Percentiles rank a stretch among this genome's conserved stretches.
These are phyloP conservation scores for Hansenula lynferdii DNA, from an alignment of 1,139 yeast species.

Conservation along the genomic window DNA sequence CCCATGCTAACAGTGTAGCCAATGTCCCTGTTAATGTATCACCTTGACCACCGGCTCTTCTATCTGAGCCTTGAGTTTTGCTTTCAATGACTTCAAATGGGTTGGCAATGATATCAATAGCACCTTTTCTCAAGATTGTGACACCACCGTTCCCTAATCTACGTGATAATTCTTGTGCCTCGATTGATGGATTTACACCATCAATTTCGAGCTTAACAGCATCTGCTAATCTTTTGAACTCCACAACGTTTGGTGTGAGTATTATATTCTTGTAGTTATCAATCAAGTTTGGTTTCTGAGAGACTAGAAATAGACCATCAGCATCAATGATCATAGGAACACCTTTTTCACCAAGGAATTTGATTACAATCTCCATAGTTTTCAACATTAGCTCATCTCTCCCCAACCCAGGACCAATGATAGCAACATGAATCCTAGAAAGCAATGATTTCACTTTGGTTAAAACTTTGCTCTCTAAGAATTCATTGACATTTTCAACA, in stretches of 20 bases:
- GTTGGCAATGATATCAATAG: constrained; percentile 47
- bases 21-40: constrained; percentile 72
- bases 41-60: constrained; percentile 88
- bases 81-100: constrained; percentile 35
- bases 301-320: constrained; percentile 69
- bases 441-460: constrained; percentile 53
- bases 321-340: constrained; percentile 84
- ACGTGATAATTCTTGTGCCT: constrained; percentile 37
- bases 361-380: constrained; percentile 52
- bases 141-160: constrained; percentile 59
- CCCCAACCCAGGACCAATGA: constrained; percentile 94
- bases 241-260: constrained; percentile 87
- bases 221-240: constrained; percentile 63
- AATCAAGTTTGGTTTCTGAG: constrained; percentile 50
- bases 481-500: constrained; percentile 12
- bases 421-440: constrained; percentile 70
- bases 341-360: constrained; percentile 42
- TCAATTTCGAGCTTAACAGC: constrained; percentile 33
- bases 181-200: constrained; percentile 4
- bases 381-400: constrained; percentile 67
- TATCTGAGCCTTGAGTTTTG: constrained; percentile 54
- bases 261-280: constrained; percentile 51
- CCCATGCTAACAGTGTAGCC: constrained; percentile 65
- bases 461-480: constrained; percentile 41
- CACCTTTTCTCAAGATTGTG: constrained; percentile 70